Percentiles rank a stretch among this genome's conserved stretches.
These are phyloP conservation scores for Klebsormidium nitens DNA, from an alignment of 139 green algal genomes.

Conservation along the genomic window DNA sequence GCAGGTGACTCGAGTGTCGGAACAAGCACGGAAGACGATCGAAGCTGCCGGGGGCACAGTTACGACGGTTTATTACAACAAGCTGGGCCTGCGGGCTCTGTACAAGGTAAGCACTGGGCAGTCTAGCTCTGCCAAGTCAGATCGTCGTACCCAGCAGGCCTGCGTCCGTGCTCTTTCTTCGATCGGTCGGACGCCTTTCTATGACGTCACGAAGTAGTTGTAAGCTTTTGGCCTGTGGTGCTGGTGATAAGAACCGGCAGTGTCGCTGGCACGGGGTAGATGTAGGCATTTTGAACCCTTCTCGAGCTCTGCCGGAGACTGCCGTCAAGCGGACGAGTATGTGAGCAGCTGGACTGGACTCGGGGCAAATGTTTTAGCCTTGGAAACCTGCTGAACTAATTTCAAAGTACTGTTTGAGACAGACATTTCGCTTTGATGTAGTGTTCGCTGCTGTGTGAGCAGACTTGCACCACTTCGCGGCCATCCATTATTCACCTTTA, in stretches of 20 bases:
- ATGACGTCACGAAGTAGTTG: neutral
- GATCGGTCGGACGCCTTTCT: neutral
- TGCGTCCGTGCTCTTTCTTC: neutral
- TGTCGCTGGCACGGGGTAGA: neutral
- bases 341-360: too few species aligned
- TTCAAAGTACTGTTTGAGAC: neutral
- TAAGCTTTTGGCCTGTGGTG: neutral
- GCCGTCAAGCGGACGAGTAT: too few species aligned
- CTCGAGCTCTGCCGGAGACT: too few species aligned
- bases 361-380: too few species aligned
- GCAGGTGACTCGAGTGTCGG: constrained; percentile 67
- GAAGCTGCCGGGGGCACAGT: constrained; percentile 69
- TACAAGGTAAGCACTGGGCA: constrained; percentile 35
- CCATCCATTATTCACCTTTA: neutral
- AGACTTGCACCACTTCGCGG: neutral
- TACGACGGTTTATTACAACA: constrained; percentile 88
- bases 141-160: neutral
- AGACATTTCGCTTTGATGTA: neutral
- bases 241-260: neutral
- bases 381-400: neutral
- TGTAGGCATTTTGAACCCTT: neutral
- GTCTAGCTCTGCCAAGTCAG: neutral
- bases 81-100: constrained; percentile 74
- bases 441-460: neutral
- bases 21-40: constrained; percentile 50